Conservation (phyloP, 352 stramenopile genomes). For the Nannochloropsis limnetica region DNA sequence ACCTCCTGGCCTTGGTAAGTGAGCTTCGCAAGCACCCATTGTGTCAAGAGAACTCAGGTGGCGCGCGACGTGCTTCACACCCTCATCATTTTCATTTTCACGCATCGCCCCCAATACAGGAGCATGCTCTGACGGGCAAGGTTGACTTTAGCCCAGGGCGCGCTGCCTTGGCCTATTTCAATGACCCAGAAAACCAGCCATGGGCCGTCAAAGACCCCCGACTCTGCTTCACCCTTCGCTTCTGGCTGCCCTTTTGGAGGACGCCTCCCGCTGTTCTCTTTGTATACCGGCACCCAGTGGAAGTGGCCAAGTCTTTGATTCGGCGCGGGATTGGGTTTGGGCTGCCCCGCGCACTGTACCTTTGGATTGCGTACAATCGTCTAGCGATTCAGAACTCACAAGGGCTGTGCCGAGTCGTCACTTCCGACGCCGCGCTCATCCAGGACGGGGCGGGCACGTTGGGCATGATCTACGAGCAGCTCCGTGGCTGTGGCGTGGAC, state of each 20-base stretch:
- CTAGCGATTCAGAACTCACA: constrained; percentile 58
- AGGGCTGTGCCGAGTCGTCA: constrained; percentile 46
- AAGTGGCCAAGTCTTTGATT: constrained; percentile 63
- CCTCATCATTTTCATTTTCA: neutral
- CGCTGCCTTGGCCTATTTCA: constrained; percentile 54
- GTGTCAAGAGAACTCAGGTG: neutral
- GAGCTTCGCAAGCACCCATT: neutral
- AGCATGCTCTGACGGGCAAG: constrained; percentile 51
- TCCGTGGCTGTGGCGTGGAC: constrained; percentile 55
- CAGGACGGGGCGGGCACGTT: neutral
- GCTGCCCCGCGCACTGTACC: constrained; percentile 56
- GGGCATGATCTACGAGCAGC: neutral
- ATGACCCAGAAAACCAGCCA: constrained; percentile 56
- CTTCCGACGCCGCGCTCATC: constrained; percentile 30
- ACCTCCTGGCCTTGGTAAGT: constrained; percentile 49
- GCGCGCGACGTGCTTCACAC: neutral
- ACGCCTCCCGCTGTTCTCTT: constrained; percentile 61
- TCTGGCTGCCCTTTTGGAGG: constrained; percentile 61
- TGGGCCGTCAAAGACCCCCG: constrained; percentile 68
- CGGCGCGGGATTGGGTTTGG: constrained; percentile 56
- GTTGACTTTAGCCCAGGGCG: constrained; percentile 52
- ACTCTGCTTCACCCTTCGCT: constrained; percentile 64
- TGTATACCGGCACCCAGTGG: constrained; percentile 65
- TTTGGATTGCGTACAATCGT: constrained; percentile 68
- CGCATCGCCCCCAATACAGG: too few relatives aligned